phyloP scores from a whole-genome alignment of 148 eudicot species.

The Rhododendron simsii region DNA sequence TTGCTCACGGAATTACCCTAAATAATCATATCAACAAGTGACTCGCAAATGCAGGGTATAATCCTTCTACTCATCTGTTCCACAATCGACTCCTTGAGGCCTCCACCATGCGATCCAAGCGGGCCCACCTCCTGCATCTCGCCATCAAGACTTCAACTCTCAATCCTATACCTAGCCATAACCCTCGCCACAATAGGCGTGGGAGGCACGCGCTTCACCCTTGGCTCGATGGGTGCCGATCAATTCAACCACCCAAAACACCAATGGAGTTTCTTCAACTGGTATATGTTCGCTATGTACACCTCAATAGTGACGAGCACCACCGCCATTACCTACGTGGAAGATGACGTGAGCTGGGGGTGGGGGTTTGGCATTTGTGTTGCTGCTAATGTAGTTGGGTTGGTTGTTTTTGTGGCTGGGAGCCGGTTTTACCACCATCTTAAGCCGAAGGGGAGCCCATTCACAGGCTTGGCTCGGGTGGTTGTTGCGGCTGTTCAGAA shows the following conservation, averaged over 20 bases:
- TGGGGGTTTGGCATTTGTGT: slow-evolving; percentile 29
- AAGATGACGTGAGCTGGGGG: slow-evolving; percentile 44
- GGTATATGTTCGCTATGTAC: slow-evolving; percentile 32
- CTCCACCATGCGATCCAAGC: slow-evolving; percentile 19
- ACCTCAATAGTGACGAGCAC: slow-evolving; percentile 13
- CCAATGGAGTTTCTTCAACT: slow-evolving; percentile 38
- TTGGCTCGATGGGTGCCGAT: slow-evolving; percentile 45
- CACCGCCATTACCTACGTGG: slow-evolving; percentile 35
- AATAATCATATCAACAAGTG: background rate
- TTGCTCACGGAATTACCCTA: no score
- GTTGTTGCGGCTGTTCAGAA: slow-evolving; percentile 34
- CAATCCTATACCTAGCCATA: slow-evolving; percentile 23
- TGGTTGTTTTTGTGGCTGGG: slow-evolving; percentile 27
- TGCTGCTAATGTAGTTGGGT: slow-evolving; percentile 23
- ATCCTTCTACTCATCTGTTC: slow-evolving; percentile 23
- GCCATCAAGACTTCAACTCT: slow-evolving; percentile 27
- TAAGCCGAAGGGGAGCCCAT: slow-evolving; percentile 37
- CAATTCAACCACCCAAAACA: slow-evolving; percentile 25
- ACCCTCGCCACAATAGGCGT: slow-evolving; percentile 27
- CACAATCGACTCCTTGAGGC: slow-evolving; percentile 21
- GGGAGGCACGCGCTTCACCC: slow-evolving; percentile 39
- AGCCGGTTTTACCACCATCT: slow-evolving; percentile 24
- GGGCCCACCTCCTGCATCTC: slow-evolving; percentile 15
- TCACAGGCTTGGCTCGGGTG: slow-evolving; percentile 31
- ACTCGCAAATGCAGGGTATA: slow-evolving; percentile 23